Base-by-base conservation (phyloP, 371 early-diverging fungal species). In the Apophysomyces sp. region DNA sequence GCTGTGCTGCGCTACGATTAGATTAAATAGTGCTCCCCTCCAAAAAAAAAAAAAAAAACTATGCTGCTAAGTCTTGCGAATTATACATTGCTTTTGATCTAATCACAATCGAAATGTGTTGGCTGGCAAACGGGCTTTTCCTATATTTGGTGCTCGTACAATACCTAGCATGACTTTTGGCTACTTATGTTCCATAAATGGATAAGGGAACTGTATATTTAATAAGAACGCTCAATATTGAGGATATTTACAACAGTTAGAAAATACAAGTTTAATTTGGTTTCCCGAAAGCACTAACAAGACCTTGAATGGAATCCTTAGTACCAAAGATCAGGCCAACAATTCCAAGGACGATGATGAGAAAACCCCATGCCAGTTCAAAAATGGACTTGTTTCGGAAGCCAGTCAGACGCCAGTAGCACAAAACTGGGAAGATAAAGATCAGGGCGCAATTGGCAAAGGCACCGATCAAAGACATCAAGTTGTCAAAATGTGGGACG, bases 391-490 rank as follows among this genome's bases (percentile, higher is more conserved):
- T 85, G 37, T 69, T 79, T n/a, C 78, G 66, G 68, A 85, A 71
- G n/a, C 89, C 89, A 71, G 85, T 92, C 12, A 95, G 71, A 58
- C 86, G 84, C 31, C 88, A 69, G 72, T 94, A 91, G 68, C 88
- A 92, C 13, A 89, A 61, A 12, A 93, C 84, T 2, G 96, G 96
- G 67, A 94, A 84, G 16, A 94, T 87, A 69, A 94, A 94, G 31
- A 92, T 91, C 40, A 93, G 78, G 69, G 85, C 76, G 58, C 89
- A 90, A 51, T 88, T 91, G 31, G 89, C 83, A 44, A 94, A 69
- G 1, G 94, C 89, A 28, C 96, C 96, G 31, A 95, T 67, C 21
- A 95, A 75, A 12, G 91, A 84, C 90, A 94, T 92, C 55, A 93
- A 78, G 66, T 87, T 85, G 52, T 86, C 87, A 73, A 95, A 93